Conservation (phyloP, 2,329 filamentous ascomycete genomes). For the Fusarium pseudoanthophilum region DNA sequence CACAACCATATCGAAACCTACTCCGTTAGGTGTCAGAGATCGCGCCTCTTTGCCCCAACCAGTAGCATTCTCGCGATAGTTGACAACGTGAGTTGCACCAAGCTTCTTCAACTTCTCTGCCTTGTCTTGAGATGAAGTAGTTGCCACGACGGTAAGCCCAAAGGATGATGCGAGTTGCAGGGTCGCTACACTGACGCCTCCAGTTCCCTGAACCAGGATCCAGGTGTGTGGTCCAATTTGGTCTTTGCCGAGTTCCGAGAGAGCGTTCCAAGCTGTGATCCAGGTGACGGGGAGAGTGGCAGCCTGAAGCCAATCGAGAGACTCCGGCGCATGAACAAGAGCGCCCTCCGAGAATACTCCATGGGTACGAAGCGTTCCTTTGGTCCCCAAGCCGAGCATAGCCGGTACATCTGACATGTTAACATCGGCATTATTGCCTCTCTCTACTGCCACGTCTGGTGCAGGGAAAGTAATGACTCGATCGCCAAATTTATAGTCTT, state of each 20-base stretch:
- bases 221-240: constrained; percentile 51
- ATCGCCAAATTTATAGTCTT: constrained; percentile 60
- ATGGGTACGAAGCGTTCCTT: constrained; percentile 68
- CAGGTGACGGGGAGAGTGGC: constrained; percentile 61
- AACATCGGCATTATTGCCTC: constrained; percentile 39
- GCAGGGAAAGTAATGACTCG: constrained; percentile 63
- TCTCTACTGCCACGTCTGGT: constrained; percentile 15
- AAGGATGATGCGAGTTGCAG: constrained; percentile 58
- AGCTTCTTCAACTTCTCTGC: constrained; percentile 62
- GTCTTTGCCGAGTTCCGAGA: constrained; percentile 58
- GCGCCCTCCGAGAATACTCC: constrained; percentile 67
- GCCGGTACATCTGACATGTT: constrained; percentile 48
- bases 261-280: constrained; percentile 62
- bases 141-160: constrained; percentile 67
- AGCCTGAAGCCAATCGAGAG: constrained; percentile 52
- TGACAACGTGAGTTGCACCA: constrained; percentile 68
- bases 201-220: constrained; percentile 54
- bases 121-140: constrained; percentile 67
- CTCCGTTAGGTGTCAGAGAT: constrained; percentile 56
- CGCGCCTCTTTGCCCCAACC: constrained; percentile 68
- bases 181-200: constrained; percentile 52
- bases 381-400: constrained; percentile 66
- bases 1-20: constrained; percentile 70
- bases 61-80: constrained; percentile 66
- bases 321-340: constrained; percentile 62